Percentiles rank a stretch among this genome's conserved stretches.
Conservation (phyloP, 768 basidiomycete species). For the Suillus weaverae region DNA sequence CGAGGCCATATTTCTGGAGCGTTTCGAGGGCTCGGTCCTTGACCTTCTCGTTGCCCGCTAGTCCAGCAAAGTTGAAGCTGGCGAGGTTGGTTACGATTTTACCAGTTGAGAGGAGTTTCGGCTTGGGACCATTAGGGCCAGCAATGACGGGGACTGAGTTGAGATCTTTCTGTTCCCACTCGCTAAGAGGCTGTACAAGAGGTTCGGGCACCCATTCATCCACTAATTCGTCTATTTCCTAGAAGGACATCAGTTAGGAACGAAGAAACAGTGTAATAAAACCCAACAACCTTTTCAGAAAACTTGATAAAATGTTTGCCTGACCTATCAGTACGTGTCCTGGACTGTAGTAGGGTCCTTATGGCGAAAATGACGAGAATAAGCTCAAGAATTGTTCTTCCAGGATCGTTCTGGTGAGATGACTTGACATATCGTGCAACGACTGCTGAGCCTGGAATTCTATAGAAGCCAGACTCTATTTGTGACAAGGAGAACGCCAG, state of each 20-base stretch:
- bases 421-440: slow-evolving; percentile 90
- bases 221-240: slow-evolving; percentile 98
- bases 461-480: slow-evolving; percentile 67
- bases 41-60: slow-evolving; percentile 84
- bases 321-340: slow-evolving; percentile 82
- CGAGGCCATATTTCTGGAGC: slow-evolving; percentile 86
- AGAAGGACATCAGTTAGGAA: slow-evolving; percentile 6
- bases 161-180: slow-evolving; percentile 67
- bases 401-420: slow-evolving; percentile 95
- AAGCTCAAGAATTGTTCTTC: slow-evolving; percentile 85
- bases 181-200: slow-evolving; percentile 61
- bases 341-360: slow-evolving; percentile 83
- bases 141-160: slow-evolving; percentile 71
- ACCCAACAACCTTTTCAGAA: slow-evolving; percentile 73
- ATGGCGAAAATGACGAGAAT: slow-evolving; percentile 87
- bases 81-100: slow-evolving; percentile 85
- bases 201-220: slow-evolving; percentile 93
- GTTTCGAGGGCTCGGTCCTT: slow-evolving; percentile 85
- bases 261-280: not conserved
- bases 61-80: slow-evolving; percentile 88
- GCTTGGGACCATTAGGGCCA: slow-evolving; percentile 82
- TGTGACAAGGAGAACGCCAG: slow-evolving; percentile 61
- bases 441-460: slow-evolving; percentile 79
- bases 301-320: slow-evolving; percentile 91
- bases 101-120: slow-evolving; percentile 68